phyloP scores from a whole-genome alignment of 441 rosid genomes.

The Jatropha multifida region DNA sequence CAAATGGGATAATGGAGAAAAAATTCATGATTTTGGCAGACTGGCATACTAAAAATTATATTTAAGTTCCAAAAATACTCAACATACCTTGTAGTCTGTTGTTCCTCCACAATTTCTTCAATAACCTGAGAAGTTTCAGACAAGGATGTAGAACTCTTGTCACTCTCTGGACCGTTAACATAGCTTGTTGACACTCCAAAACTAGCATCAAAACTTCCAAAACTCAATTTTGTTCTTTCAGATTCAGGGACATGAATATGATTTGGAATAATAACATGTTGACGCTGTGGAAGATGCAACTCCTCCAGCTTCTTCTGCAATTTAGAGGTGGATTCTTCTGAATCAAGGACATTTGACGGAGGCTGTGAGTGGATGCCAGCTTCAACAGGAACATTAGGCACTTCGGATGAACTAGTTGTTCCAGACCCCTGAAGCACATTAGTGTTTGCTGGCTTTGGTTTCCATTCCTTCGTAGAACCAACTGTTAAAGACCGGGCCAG shows the following conservation, averaged over 20 bases:
- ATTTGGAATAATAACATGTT: constrained; percentile 87
- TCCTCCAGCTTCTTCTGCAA: constrained; percentile 76
- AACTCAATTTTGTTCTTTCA: constrained; percentile 83
- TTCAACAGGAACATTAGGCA: constrained; percentile 46
- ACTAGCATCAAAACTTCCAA: constrained; percentile 92
- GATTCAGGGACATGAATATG: constrained; percentile 95
- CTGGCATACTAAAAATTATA: not conserved
- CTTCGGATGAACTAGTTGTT: constrained; percentile 48
- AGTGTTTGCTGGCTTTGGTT: constrained; percentile 70
- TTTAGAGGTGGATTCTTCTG: constrained; percentile 60
- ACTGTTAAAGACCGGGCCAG: constrained; percentile 35
- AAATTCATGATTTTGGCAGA: not conserved
- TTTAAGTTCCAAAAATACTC: constrained; percentile 10
- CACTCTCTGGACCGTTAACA: constrained; percentile 51
- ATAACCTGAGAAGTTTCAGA: constrained; percentile 64
- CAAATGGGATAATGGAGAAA: not conserved
- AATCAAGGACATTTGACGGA: constrained; percentile 41
- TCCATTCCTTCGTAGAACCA: constrained; percentile 83
- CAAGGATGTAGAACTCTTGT: constrained; percentile 57
- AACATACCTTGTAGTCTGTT: constrained; percentile 56
- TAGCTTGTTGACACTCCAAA: constrained; percentile 54
- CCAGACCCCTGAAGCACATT: constrained; percentile 52
- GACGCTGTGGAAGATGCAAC: constrained; percentile 68
- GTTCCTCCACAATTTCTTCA: constrained; percentile 60
- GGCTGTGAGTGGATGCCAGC: constrained; percentile 37